These are phyloP conservation scores for Verticillium klebahnii DNA, from an alignment of 2,329 filamentous ascomycete genomes.

Conservation along the genomic window DNA sequence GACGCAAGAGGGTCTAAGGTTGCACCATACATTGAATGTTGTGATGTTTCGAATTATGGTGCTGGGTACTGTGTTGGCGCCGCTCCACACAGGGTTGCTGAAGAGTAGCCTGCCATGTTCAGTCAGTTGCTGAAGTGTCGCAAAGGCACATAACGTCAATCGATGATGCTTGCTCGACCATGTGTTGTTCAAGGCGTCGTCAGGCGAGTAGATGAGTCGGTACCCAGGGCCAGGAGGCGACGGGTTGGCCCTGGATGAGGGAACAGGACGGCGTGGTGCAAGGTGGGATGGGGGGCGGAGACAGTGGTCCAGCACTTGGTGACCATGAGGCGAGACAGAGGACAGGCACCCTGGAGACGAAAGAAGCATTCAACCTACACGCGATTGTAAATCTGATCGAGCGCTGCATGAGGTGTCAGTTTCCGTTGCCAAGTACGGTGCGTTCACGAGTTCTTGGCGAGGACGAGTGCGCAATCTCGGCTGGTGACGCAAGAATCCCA, in stretches of 20 bases:
- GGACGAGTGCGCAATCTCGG: background rate
- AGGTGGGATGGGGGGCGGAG: no score
- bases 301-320: background rate
- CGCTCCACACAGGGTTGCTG: conserved; percentile 53
- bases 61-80: conserved; percentile 43
- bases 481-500: background rate
- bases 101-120: conserved; percentile 45
- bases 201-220: no score
- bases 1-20: background rate
- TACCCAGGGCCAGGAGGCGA: no score
- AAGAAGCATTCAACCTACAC: conserved; percentile 32
- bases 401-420: conserved; percentile 38
- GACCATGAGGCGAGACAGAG: background rate
- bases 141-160: background rate
- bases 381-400: conserved; percentile 45
- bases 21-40: conserved; percentile 44
- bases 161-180: background rate
- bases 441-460: background rate
- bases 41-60: conserved; percentile 55
- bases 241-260: no score
- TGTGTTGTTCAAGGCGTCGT: no score
- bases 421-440: background rate
- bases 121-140: background rate
- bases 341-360: conserved; percentile 8
- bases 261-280: no score